Evolutionary conservation across 495 filamentous ascomycete genomes (phyloP), one percentile per base, ranked within the genome.

Genomic region (Hypoxylon intermedium): DNA sequence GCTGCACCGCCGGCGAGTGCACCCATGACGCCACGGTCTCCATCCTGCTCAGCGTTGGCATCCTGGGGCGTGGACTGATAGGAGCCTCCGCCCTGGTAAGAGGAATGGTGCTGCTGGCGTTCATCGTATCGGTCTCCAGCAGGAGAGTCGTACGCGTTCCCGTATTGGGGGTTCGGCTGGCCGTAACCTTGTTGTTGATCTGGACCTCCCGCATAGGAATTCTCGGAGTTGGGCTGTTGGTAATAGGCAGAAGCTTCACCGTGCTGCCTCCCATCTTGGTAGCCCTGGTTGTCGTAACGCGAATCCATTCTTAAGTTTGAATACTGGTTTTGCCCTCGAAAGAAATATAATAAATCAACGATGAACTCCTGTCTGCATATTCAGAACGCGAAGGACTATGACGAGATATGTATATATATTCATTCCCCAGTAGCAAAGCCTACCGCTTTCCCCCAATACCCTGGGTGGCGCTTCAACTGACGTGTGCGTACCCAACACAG

Each of bases 21-120:
- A 12, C 73, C 73, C 48, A 73, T 59, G 13, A 74, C 23, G 20
- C 73, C 73, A 19, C 73, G 73, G 9, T 75, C 73, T 6, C 71
- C 73, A 7, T 61, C 64, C n/a, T 45, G 52, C 9, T 33, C 52
- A 5, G 59, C 38, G 31, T 23, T 46, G 9, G 28, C 44, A 51
- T 56, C 33, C 3, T 37, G 41, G n/a, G 48, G 24, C 0, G 21
- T 23, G 37, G 54, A 44, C 2, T 38, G 28, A 33, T 42, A 53
- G 11, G 48, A 34, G 9, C 13, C 34, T n/a, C 31, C 21, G 20
- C 30, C 42, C 15, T 53, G 44, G 37, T 60, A 53, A 19, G 49
- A 31, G 9, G 53, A 26, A 6, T 51, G 19, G 2, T 34, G 31
- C 34, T 46, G 42, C 11, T 13, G 47, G 13, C 15, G 19, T n/a